Percentiles rank a stretch among this genome's conserved stretches.
Conservation (phyloP, 2,329 filamentous ascomycete genomes). For the Nemania abortiva region DNA sequence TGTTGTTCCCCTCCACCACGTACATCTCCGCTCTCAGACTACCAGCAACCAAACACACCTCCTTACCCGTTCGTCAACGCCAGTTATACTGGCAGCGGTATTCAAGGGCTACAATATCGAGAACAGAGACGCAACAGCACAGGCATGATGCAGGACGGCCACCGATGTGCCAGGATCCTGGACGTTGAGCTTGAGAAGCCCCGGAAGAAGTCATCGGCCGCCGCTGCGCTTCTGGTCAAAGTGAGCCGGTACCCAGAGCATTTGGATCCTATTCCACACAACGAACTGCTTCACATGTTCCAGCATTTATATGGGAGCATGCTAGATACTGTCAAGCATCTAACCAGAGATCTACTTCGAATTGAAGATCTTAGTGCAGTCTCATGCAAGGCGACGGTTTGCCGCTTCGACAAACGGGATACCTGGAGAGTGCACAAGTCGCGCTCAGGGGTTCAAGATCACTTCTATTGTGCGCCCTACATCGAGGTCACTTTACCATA, state of each 20-base stretch:
- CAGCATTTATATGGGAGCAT: constrained; percentile 34
- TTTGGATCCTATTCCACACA: constrained; percentile 23
- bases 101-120: constrained; percentile 10
- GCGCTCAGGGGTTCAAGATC: constrained; percentile 23
- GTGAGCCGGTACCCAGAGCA: constrained; percentile 29
- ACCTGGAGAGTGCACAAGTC: constrained; percentile 34
- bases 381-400: constrained; percentile 30
- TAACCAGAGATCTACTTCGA: constrained; percentile 30
- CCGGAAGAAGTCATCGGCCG: constrained; percentile 21
- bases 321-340: constrained; percentile 27
- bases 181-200: constrained; percentile 30
- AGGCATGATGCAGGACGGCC: background rate
- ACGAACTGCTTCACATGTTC: constrained; percentile 33
- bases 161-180: constrained; percentile 26
- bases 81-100: constrained; percentile 8
- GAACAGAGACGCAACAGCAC: constrained; percentile 25
- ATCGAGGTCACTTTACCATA: constrained; percentile 33
- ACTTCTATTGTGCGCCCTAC: constrained; percentile 36
- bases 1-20: constrained; percentile 27
- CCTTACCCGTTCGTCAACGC: constrained; percentile 18
- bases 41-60: constrained; percentile 20
- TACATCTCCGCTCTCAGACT: constrained; percentile 21
- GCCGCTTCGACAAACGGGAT: constrained; percentile 33
- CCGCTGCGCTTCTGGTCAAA: constrained; percentile 24
- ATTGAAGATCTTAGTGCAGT: constrained; percentile 23